Base-by-base conservation (phyloP, 208 protist genomes). In the Angomonas deanei region DNA sequence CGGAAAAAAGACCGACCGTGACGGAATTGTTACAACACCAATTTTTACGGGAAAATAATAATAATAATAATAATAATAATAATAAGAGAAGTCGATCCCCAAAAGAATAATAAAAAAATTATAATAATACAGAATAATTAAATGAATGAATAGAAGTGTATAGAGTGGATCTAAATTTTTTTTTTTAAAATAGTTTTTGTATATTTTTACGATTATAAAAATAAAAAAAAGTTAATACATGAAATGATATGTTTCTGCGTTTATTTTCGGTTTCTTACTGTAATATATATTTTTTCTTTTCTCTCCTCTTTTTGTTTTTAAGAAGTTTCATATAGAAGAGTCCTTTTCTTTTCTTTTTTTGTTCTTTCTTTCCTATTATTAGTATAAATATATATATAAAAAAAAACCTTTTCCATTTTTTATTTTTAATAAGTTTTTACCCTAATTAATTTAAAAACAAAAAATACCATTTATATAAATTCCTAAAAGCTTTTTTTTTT, bases 1-100 rank as follows among this genome's bases (percentile, higher is more conserved):
- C 82, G 0, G 61, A 58, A n/a, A 28, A 28, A 27, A 82, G 88
- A 19, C 80, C 84, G 26, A 75, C 64, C 3, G 84, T 92, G 60
- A 31, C 36, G 2, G 78, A 88, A 31, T 76, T 94, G 3, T 38
- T 94, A n/a, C 23, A 8, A 17, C 11, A 58, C 28, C 26, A 21
- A 11, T 32, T 58, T 31, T 36, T 31, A 31, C 21, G 31, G 19
- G 26, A 58, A 6, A 58, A 58, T 36, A 58, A 58, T 36, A 58
- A 58, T 36, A 28, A 13, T 0, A 52, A 32, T 15, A 28, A 58
- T 17, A 58, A 58, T 36, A 31, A 58, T 0, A 58, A 31, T 36
- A 58, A 58, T 5, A 58, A 49, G 31, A 32, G 32, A 13, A 58
- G 8, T 34, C 26, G 10, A 11, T 32, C n/a, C 19, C 10, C 31